These are phyloP conservation scores for Ophiocordyceps polyrhachis-furcata DNA, from an alignment of 2,329 filamentous ascomycete genomes.

Conservation along the genomic window DNA sequence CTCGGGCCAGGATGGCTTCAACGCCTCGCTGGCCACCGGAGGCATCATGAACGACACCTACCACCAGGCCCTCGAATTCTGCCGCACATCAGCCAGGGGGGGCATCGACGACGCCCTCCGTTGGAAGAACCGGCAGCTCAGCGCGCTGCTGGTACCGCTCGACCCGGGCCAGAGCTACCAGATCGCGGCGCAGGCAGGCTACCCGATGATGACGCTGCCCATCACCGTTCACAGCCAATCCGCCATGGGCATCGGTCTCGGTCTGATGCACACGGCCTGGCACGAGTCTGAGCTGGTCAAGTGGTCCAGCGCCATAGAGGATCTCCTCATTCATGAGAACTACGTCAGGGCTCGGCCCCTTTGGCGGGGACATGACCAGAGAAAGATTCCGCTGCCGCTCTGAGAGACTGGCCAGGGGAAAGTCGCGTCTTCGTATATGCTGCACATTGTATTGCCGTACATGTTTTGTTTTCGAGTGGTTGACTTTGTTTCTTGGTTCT, in stretches of 20 bases:
- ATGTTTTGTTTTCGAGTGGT: no score
- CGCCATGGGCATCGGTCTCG: slow-evolving; percentile 44
- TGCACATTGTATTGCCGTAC: no score
- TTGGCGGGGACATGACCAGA: slow-evolving; percentile 31
- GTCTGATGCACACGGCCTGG: slow-evolving; percentile 40
- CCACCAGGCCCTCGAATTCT: slow-evolving; percentile 45
- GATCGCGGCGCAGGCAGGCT: slow-evolving; percentile 57
- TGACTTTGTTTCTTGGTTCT: no score
- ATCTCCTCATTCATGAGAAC: slow-evolving; percentile 27
- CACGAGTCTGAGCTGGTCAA: slow-evolving; percentile 36
- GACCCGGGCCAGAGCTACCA: slow-evolving; percentile 50
- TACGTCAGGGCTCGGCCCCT: slow-evolving; percentile 29
- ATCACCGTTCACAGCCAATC: slow-evolving; percentile 33
- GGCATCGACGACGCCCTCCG: slow-evolving; percentile 52
- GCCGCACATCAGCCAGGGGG: slow-evolving; percentile 36
- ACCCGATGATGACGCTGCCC: slow-evolving; percentile 53
- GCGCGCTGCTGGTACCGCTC: slow-evolving; percentile 48
- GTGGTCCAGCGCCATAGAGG: slow-evolving; percentile 45
- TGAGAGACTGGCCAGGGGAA: slow-evolving; percentile 1
- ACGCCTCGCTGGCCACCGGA: slow-evolving; percentile 40
- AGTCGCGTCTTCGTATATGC: no score
- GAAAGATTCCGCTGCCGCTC: slow-evolving; percentile 22
- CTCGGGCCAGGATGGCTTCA: slow-evolving; percentile 54
- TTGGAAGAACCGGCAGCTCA: slow-evolving; percentile 21
- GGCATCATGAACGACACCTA: slow-evolving; percentile 48